Percentiles rank a stretch among this genome's conserved stretches.
Conservation (phyloP, 2,329 filamentous ascomycete genomes). For the Mycosphaerella arachidis region DNA sequence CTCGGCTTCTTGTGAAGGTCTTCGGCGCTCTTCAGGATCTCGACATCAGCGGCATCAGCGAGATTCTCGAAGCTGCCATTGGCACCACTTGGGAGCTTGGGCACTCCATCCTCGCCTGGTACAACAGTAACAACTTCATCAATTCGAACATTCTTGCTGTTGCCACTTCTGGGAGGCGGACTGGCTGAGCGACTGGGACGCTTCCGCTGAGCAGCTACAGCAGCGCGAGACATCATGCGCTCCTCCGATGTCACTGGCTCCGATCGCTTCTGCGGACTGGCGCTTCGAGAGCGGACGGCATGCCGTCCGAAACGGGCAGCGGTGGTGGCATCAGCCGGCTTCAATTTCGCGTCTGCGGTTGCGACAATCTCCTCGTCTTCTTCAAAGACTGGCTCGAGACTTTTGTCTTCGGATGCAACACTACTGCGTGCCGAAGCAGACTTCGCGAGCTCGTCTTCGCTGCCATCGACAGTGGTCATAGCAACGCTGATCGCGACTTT, state of each 20-base stretch:
- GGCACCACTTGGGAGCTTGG: constrained; percentile 15
- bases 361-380: constrained; percentile 30
- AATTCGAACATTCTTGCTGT: constrained; percentile 17
- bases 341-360: constrained; percentile 24
- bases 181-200: constrained; percentile 18
- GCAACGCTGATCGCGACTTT: constrained; percentile 12
- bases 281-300: constrained; percentile 21
- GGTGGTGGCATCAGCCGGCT: constrained; percentile 29
- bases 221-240: constrained; percentile 22
- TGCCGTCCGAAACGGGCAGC: constrained; percentile 24
- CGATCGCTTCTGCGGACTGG: constrained; percentile 24
- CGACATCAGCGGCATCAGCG: constrained; percentile 4
- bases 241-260: constrained; percentile 18
- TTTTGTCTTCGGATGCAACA: constrained; percentile 25
- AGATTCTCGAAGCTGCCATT: constrained; percentile 14
- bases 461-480: constrained; percentile 23
- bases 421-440: constrained; percentile 10
- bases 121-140: constrained; percentile 18
- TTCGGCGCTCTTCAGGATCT: constrained; percentile 1
- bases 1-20: constrained; percentile 3
- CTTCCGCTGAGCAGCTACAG: constrained; percentile 18
- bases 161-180: constrained; percentile 15
- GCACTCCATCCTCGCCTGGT: constrained; percentile 23
- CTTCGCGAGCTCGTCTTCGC: constrained; percentile 24
- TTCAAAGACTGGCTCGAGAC: constrained; percentile 33